Percentiles rank a stretch among this genome's conserved stretches.
phyloP scores from a whole-genome alignment of 495 filamentous ascomycete species.

The Aspergillus steynii region DNA sequence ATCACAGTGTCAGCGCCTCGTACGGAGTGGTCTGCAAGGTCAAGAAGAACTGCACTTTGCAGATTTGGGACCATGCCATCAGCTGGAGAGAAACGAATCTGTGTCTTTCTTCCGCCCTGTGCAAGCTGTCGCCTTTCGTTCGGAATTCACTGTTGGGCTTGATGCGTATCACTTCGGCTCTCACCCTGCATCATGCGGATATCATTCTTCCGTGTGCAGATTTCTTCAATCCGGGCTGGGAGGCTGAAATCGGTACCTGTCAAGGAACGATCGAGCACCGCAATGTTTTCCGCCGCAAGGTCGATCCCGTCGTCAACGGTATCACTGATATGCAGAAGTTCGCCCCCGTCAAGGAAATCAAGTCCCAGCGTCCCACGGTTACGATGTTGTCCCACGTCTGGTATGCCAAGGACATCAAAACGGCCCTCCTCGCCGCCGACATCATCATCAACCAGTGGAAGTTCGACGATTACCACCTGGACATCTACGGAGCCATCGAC shows the following conservation, averaged over 20 bases:
- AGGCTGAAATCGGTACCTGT: conserved; percentile 63
- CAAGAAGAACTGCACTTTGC: conserved; percentile 58
- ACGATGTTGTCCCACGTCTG: conserved; percentile 66
- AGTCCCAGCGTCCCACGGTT: conserved; percentile 57
- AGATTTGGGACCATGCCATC: conserved; percentile 71
- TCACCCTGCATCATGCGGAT: conserved; percentile 65
- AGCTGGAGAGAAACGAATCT: conserved; percentile 64
- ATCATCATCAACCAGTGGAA: conserved; percentile 68
- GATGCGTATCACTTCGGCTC: conserved; percentile 58
- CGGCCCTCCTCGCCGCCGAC: conserved; percentile 60
- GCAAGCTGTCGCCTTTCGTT: conserved; percentile 58
- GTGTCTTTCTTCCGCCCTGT: conserved; percentile 60
- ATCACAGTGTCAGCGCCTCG: conserved; percentile 63
- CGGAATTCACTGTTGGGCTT: conserved; percentile 56
- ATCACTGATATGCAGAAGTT: conserved; percentile 68
- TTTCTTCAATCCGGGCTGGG: conserved; percentile 70
- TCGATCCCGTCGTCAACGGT: conserved; percentile 69
- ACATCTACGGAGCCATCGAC: conserved; percentile 64
- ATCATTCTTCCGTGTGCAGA: conserved; percentile 64
- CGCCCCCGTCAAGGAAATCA: conserved; percentile 57
- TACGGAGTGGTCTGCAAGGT: conserved; percentile 70
- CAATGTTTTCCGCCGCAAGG: conserved; percentile 59
- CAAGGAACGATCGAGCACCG: conserved; percentile 59
- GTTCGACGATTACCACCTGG: conserved; percentile 61
- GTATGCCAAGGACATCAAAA: conserved; percentile 69